These are phyloP conservation scores for Amoebophrya sp. DNA, from an alignment of 169 alveolate genomes.

Conservation along the genomic window DNA sequence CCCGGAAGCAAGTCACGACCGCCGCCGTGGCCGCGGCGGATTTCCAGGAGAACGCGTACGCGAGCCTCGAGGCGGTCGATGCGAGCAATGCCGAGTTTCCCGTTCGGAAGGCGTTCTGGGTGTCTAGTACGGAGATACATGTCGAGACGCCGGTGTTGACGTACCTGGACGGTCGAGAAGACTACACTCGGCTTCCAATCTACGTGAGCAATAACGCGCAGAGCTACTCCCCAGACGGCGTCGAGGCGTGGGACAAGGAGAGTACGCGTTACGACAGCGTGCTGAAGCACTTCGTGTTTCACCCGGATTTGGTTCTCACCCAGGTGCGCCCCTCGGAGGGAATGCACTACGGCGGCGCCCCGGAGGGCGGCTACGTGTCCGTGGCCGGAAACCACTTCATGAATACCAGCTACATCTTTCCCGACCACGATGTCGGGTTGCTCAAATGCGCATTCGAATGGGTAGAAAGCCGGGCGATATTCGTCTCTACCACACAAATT, in stretches of 20 bases:
- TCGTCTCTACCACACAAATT: not conserved
- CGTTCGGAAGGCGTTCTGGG: constrained; percentile 9
- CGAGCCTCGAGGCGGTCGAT: not conserved
- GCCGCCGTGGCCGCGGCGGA: not conserved
- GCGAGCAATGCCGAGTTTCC: not conserved
- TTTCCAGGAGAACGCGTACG: not conserved
- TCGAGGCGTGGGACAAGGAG: constrained; percentile 25
- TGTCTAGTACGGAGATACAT: not conserved
- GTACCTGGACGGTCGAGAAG: not conserved
- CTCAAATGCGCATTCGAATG: not conserved
- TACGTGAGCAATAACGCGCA: constrained; percentile 29
- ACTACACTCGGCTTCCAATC: constrained; percentile 2
- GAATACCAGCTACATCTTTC: not conserved
- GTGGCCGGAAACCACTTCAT: constrained; percentile 8
- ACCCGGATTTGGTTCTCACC: not conserved
- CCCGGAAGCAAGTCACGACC: not conserved
- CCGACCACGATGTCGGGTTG: not conserved
- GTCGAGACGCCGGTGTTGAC: constrained; percentile 30
- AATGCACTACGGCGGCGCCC: constrained; percentile 6
- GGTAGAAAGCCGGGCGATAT: not conserved
- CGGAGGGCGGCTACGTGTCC: not conserved
- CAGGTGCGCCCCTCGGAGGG: constrained; percentile 25
- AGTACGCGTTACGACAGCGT: constrained; percentile 3
- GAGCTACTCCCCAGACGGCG: constrained; percentile 28
- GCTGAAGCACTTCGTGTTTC: constrained; percentile 22